A percentile compares a stretch with the other conserved stretches of the same genome.
Conservation (phyloP, 208 protist genomes). For the Naegleria gruberi region DNA sequence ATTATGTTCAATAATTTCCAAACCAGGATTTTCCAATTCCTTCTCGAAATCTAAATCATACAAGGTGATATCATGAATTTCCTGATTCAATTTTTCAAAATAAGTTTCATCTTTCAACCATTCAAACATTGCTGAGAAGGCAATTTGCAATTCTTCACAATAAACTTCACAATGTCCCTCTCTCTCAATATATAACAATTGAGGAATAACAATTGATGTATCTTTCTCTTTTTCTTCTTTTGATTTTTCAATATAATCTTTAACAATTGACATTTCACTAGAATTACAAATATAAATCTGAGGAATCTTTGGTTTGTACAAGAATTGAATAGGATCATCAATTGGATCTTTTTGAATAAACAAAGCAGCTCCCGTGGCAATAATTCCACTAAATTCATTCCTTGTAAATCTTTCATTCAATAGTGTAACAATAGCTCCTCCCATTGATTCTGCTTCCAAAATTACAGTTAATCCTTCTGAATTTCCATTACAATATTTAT, state of each 20-base stretch:
- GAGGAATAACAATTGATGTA: neutral
- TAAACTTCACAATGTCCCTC: neutral
- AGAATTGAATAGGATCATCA: neutral
- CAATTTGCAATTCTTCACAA: neutral
- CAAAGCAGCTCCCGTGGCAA: neutral
- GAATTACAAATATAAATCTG: neutral
- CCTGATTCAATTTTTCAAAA: neutral
- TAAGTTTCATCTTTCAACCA: neutral
- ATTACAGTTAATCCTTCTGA: neutral
- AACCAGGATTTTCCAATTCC: neutral
- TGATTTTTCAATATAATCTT: neutral
- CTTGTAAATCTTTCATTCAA: neutral
- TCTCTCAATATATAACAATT: neutral
- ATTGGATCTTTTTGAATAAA: conserved; percentile 1
- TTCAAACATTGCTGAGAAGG: neutral
- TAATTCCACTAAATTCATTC: neutral
- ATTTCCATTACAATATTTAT: neutral
- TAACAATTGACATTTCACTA: neutral
- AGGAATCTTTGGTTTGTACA: neutral
- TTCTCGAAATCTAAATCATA: neutral
- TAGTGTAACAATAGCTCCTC: neutral
- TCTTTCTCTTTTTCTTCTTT: neutral
- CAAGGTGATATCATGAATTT: neutral
- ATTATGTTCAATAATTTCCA: neutral
- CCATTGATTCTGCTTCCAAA: neutral